Evolutionary conservation across 768 basidiomycete genomes (phyloP).

Genomic region (Myochromella boudieri): DNA sequence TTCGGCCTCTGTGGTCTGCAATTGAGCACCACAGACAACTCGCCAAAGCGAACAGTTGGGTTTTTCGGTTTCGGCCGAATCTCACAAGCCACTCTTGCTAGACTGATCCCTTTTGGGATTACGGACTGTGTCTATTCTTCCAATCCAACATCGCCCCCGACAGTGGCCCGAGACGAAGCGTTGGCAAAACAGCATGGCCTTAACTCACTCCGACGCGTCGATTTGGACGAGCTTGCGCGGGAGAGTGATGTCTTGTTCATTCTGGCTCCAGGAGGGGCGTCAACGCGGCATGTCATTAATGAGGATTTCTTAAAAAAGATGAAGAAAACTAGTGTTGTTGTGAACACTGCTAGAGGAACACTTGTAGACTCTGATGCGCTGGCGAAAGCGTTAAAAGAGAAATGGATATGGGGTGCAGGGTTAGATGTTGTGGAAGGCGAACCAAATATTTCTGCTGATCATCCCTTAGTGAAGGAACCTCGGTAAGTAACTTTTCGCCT

Average conservation of each 20-base stretch:
- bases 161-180: constrained; percentile 39
- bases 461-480: constrained; percentile 78
- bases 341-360: constrained; percentile 85
- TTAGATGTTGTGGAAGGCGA: constrained; percentile 95
- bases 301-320: constrained; percentile 74
- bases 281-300: constrained; percentile 73
- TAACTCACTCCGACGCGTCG: constrained; percentile 55
- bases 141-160: constrained; percentile 50
- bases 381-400: constrained; percentile 70
- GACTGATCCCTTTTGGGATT: constrained; percentile 83
- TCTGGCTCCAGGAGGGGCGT: constrained; percentile 71
- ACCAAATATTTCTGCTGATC: constrained; percentile 68
- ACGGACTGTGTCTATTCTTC: constrained; percentile 69
- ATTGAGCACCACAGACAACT: constrained; percentile 51
- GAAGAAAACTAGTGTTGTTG: constrained; percentile 81
- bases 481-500: constrained; percentile 39
- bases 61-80: constrained; percentile 97
- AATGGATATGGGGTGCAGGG: constrained; percentile 89
- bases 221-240: constrained; percentile 64
- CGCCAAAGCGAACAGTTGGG: constrained; percentile 68
- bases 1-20: constrained; percentile 86
- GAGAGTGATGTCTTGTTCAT: constrained; percentile 86
- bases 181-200: constrained; percentile 31
- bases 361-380: constrained; percentile 91
- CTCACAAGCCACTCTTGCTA: constrained; percentile 76